Evolutionary conservation across 306 rosid species (phyloP), one percentile per base, ranked within the genome.

Genomic region (Cyamopsis tetragonoloba): DNA sequence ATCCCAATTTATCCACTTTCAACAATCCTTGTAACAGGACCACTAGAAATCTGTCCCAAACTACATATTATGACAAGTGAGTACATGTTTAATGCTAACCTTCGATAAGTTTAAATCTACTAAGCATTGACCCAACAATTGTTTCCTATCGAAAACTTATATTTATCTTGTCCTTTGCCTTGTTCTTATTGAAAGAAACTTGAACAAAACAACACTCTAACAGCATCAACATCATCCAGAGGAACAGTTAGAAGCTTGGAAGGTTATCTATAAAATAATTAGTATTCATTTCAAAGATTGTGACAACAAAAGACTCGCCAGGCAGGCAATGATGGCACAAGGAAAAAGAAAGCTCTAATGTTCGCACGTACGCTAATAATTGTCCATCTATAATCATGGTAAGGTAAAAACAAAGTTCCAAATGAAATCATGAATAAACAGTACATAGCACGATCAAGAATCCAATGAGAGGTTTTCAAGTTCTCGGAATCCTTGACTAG

Each of bases 391-490:
- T 27, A 56, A 50, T 39, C 42, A 66, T 42, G 5, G 68, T 50
- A 64, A 32, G 17, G 3, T n/a, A 42, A 58, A 6, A 46, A 34
- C 37, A 69, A 66, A 54, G 57, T 48, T 77, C 39, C 53, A 62
- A 64, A 47, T 10, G 11, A 50, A 47, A 51, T 56, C 14, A 57
- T 63, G 69, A 23, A 72, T 39, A 42, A 42, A 66, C 44, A 68
- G 53, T 57, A 48, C 37, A 77, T 35, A 23, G 78, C 37, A 48
- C 9, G 35, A 77, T 85, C 75, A 82, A 64, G 96, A 83, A 72
- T 82, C 96, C 84, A 77, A 80, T 20, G 96, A 79, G 58, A 59
- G 89, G 50, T 85, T 84, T 81, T 83, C 95, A 34, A 57, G 83
- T 46, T 87, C 92, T 71, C 83, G 69, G 64, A 75, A 63, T 68